These are phyloP conservation scores for Picea mariana DNA, from an alignment of 83 land plant species.

Conservation along the genomic window DNA sequence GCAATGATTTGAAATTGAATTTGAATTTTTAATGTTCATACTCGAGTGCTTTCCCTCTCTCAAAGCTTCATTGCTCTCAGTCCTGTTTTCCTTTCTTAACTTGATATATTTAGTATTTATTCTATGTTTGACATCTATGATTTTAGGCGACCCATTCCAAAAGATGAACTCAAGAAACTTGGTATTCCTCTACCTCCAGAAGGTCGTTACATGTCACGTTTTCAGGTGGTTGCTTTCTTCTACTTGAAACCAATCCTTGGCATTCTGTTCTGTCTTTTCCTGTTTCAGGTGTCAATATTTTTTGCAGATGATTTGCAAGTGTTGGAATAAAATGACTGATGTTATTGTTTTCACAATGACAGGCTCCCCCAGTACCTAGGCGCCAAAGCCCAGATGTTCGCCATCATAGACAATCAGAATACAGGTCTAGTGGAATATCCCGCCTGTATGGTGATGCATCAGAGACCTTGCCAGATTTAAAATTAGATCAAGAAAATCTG, in stretches of 20 bases:
- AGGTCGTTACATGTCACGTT: too few species aligned
- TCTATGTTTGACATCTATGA: background rate
- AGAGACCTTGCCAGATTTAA: background rate
- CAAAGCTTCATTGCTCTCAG: background rate
- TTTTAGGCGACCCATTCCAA: conserved; percentile 23
- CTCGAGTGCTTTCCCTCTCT: background rate
- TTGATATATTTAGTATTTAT: background rate
- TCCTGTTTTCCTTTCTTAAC: background rate
- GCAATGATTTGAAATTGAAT: conserved; percentile 2
- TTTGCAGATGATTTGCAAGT: background rate
- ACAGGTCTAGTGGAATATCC: too few species aligned
- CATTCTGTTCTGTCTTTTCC: background rate
- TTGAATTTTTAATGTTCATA: background rate
- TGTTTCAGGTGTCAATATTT: background rate
- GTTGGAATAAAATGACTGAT: background rate
- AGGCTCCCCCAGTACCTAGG: background rate
- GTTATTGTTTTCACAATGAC: background rate
- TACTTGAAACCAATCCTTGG: background rate
- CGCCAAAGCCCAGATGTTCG: too few species aligned
- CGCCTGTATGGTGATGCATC: too few species aligned
- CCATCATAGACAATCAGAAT: too few species aligned
- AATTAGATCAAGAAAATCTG: conserved; percentile 2
- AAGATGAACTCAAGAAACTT: too few species aligned
- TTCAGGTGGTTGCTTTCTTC: conserved; percentile 26
- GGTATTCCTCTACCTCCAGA: too few species aligned